These are phyloP conservation scores for Lepraria neglecta DNA, from an alignment of 495 filamentous ascomycete genomes.

Conservation along the genomic window DNA sequence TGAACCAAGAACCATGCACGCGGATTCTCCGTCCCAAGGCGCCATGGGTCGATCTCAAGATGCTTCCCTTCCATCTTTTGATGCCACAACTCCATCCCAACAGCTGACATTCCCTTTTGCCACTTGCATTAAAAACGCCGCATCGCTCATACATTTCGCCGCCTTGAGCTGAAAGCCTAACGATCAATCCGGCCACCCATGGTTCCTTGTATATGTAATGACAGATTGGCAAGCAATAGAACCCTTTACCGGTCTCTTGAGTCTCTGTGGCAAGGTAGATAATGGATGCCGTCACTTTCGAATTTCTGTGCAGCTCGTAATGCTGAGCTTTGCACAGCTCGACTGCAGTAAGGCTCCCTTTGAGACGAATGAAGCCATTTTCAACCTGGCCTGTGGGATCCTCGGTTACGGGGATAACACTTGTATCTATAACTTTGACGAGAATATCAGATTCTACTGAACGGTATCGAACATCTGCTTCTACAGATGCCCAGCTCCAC, in stretches of 20 bases:
- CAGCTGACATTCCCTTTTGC: background rate
- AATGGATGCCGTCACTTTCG: background rate
- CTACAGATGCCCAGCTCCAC: slow-evolving; percentile 8
- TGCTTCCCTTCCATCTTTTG: too few species aligned
- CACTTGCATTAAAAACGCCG: fast-evolving
- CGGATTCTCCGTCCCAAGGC: too few species aligned
- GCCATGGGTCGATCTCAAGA: too few species aligned
- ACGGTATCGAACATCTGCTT: background rate
- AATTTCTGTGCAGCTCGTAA: background rate
- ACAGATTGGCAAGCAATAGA: background rate
- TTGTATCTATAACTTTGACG: background rate
- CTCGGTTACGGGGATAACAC: background rate
- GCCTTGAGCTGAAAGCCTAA: background rate
- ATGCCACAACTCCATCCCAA: too few species aligned
- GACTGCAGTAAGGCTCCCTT: background rate
- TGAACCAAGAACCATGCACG: too few species aligned
- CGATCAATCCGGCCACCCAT: background rate
- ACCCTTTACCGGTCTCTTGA: background rate
- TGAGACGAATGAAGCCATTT: background rate
- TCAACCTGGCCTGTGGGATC: slow-evolving; percentile 5
- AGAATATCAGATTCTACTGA: background rate
- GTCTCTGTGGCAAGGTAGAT: background rate
- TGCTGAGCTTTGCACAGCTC: background rate
- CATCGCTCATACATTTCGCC: background rate
- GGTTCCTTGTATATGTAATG: background rate